Evolutionary conservation across 495 filamentous ascomycete genomes (phyloP), one percentile per base, ranked within the genome.

Genomic region (Penicillium fimorum): DNA sequence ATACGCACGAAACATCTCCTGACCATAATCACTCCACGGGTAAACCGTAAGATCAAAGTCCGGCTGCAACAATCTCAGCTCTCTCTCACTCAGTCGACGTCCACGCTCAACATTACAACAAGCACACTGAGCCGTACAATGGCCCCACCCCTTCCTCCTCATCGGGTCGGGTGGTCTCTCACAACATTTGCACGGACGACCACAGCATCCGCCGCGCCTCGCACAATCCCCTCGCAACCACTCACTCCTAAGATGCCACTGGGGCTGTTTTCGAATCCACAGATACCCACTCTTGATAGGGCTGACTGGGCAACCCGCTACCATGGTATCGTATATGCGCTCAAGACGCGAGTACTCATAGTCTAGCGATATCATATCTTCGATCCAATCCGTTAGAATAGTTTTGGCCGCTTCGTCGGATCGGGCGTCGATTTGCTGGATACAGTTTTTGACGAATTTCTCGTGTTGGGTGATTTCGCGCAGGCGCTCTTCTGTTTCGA

Each of bases 101-200:
- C 40, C 47, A 20, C 30, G 30, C 22, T 35, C 29, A n/a, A 30
- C 30, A 27, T 51, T 35, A 37, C 55, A 57, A 27, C 47, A 57
- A 27, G 41, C 48, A 33, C 55, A 57, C 8, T 52, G 20, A 10
- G 22, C 47, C 27, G 55, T 57, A 45, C 55, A 57, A 46, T 57
- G 55, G 10, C 55, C 55, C 47, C 47, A 51, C 2, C 55, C 47
- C 12, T 51, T 57, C 47, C 20, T 35, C 32, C 47, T 49, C 17
- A 17, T 30, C 5, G 55, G 20, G 37, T 42, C 37, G 5, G 40
- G 55, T 0, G 47, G 47, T 0, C 30, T 50, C 32, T 46, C 55
- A 46, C 55, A 57, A 24, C 47, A 57, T 20, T 33, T 9, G 29
- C 47, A 51, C 8, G 24, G 4, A 24, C 55, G 40, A 9, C 55